Evolutionary conservation across 1,284 basidiomycete genomes (phyloP).

Genomic region (Ustilago loliicola): DNA sequence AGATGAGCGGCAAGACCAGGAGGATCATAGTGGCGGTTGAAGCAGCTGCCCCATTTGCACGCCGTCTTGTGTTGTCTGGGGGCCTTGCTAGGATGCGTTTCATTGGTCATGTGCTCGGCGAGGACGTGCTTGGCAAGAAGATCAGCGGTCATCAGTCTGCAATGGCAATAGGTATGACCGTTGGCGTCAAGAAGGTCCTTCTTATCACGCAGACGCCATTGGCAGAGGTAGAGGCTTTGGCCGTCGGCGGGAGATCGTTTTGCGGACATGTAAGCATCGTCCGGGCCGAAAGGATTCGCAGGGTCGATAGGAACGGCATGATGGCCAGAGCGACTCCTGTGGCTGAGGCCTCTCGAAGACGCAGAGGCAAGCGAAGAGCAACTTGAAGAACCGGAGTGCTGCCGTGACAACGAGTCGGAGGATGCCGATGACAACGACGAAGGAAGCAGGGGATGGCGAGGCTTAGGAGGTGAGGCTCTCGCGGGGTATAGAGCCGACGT

Average conservation of each 20-base stretch:
- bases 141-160: conserved; percentile 31
- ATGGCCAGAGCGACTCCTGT: conserved; percentile 9
- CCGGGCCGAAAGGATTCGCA: conserved; percentile 30
- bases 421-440: conserved; percentile 12
- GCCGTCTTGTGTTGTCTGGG: conserved; percentile 7
- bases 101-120: conserved; percentile 5
- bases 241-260: conserved; percentile 10
- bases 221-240: conserved; percentile 19
- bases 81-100: background rate
- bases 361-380: conserved; percentile 12
- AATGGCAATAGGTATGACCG: conserved; percentile 23
- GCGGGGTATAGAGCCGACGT: background rate
- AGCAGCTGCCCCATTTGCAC: conserved; percentile 39
- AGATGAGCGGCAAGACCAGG: conserved; percentile 28
- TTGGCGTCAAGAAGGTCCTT: conserved; percentile 21
- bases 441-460: background rate
- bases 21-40: conserved; percentile 34
- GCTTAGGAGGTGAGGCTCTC: background rate
- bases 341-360: conserved; percentile 1
- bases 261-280: conserved; percentile 11
- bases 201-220: conserved; percentile 36
- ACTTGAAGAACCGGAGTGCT: conserved; percentile 6
- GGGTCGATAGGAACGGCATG: conserved; percentile 15
- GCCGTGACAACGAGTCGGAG: background rate
- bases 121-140: conserved; percentile 34